phyloP scores from a whole-genome alignment of 208 protist genomes.

The Crithidia thermophila region DNA sequence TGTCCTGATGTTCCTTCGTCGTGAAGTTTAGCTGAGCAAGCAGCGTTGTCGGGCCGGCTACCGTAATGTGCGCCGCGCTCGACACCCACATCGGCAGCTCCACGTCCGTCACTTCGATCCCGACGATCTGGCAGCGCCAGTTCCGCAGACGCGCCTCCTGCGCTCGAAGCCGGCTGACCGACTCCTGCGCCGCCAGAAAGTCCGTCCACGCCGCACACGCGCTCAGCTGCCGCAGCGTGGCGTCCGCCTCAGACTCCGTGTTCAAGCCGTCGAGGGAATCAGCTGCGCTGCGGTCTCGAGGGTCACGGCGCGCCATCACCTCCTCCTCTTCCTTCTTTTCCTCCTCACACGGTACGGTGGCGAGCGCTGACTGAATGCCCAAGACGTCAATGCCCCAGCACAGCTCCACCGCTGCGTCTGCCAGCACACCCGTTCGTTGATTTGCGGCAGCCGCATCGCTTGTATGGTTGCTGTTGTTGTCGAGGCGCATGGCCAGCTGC shows the following conservation, averaged over 20 bases:
- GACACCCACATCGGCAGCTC: slow-evolving; percentile 22
- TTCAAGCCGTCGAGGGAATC: not conserved
- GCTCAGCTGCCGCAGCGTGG: slow-evolving; percentile 8
- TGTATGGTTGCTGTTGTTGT: no score
- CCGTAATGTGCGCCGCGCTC: not conserved
- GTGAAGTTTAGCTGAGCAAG: slow-evolving; percentile 8
- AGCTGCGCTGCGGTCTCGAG: no score
- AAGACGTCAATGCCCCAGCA: slow-evolving; percentile 21
- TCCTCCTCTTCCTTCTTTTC: not conserved
- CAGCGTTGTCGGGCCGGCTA: not conserved
- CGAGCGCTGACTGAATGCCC: slow-evolving; percentile 7
- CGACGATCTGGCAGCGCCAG: slow-evolving; percentile 25
- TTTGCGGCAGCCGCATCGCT: not conserved
- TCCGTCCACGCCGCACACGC: slow-evolving; percentile 27
- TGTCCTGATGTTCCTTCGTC: not conserved
- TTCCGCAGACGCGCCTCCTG: slow-evolving; percentile 20
- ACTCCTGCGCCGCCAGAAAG: slow-evolving; percentile 11
- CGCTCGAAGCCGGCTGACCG: not conserved
- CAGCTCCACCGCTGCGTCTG: slow-evolving; percentile 14
- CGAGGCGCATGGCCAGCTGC: not conserved
- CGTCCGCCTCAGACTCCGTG: not conserved
- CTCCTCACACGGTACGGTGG: not conserved
- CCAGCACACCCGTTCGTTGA: not conserved
- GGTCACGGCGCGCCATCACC: no score
- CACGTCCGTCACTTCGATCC: slow-evolving; percentile 20